Evolutionary conservation across 371 early-diverging fungal species (phyloP).

Genomic region (Batkoa obscura): DNA sequence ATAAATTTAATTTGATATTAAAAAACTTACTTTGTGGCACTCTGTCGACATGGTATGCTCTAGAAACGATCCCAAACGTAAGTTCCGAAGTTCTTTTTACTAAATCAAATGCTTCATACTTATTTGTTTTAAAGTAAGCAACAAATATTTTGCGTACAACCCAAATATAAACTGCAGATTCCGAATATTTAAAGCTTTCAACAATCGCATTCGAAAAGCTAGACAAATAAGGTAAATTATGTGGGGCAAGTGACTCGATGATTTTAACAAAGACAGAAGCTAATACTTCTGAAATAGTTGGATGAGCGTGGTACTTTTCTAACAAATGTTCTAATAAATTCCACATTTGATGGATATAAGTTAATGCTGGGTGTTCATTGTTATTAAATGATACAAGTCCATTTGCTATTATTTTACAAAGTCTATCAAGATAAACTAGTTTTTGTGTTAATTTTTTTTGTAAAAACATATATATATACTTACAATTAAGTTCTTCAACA

Average conservation of each 20-base stretch:
- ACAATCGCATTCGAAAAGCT: constrained; percentile 21
- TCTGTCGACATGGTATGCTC: neutral
- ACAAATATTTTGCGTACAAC: constrained; percentile 26
- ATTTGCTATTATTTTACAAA: no score
- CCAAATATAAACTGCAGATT: constrained; percentile 57
- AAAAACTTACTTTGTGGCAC: neutral
- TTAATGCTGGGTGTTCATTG: neutral
- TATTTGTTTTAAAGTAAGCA: neutral
- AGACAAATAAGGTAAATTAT: neutral
- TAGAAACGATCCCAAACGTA: neutral
- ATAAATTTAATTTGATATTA: neutral
- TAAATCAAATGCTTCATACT: neutral
- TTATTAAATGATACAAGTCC: no score
- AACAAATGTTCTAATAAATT: neutral
- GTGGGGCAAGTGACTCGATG: neutral
- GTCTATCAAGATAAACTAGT: no score
- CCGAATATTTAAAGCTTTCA: constrained; percentile 34
- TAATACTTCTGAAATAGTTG: neutral
- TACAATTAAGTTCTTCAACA: constrained; percentile 31
- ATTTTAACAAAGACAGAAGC: neutral
- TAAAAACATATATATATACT: constrained; percentile 19
- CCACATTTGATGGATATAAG: neutral
- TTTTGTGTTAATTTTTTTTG: no score
- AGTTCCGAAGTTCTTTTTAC: neutral
- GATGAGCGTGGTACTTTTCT: neutral